Percentiles rank a stretch among this genome's conserved stretches.
Evolutionary conservation across 2,329 filamentous ascomycete species (phyloP).

Genomic region (Xylaria sp.): DNA sequence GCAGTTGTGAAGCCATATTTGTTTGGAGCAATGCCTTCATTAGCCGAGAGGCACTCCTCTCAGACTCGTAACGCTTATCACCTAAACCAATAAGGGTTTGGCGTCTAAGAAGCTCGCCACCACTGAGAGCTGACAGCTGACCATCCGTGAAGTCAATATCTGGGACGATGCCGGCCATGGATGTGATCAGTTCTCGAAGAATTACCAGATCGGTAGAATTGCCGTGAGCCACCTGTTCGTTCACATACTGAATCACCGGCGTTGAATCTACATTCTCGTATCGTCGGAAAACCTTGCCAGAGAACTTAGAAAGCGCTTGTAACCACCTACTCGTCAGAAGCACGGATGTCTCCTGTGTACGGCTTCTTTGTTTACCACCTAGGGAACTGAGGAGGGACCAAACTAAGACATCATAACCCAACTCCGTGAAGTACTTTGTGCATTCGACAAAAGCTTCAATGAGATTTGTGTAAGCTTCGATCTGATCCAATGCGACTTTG

Average conservation of each 20-base stretch:
- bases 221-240: conserved; percentile 80
- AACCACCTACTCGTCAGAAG: conserved; percentile 90
- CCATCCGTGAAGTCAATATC: conserved; percentile 88
- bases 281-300: conserved; percentile 87
- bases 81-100: conserved; percentile 83
- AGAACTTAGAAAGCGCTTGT: conserved; percentile 87
- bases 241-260: conserved; percentile 89
- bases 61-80: conserved; percentile 82
- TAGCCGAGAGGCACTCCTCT: conserved; percentile 79
- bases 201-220: conserved; percentile 93
- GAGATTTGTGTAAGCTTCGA: conserved; percentile 93
- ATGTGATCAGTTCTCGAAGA: conserved; percentile 86
- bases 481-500: conserved; percentile 85
- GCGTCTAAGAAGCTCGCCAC: conserved; percentile 80
- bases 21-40: conserved; percentile 82
- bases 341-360: conserved; percentile 70
- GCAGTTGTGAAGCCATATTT: conserved; percentile 79
- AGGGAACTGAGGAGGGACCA: conserved; percentile 88
- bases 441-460: conserved; percentile 96
- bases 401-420: conserved; percentile 92
- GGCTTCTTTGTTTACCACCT: conserved; percentile 68
- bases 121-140: conserved; percentile 88
- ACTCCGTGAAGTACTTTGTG: conserved; percentile 89
- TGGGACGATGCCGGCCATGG: conserved; percentile 93
- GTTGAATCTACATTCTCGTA: conserved; percentile 85